Evolutionary conservation across 441 rosid species (phyloP).

Genomic region (Syzygium syzygioides): DNA sequence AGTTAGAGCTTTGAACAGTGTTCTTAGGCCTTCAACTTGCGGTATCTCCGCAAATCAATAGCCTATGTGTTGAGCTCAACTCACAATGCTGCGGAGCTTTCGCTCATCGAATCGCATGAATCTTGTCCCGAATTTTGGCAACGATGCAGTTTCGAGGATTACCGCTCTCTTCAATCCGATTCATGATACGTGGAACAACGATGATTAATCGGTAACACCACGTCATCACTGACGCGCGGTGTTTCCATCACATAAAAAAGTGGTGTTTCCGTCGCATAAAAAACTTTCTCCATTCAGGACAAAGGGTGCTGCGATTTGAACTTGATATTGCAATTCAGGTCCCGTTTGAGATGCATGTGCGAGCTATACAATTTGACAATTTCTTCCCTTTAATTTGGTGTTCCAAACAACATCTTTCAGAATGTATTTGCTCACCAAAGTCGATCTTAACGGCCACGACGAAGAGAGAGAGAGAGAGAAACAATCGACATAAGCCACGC

Average conservation of each 20-base stretch:
- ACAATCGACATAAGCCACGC: too few species aligned
- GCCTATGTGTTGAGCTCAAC: neutral
- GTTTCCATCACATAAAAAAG: neutral
- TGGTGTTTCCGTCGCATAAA: neutral
- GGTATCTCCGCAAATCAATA: neutral
- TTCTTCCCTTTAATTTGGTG: too few species aligned
- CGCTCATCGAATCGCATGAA: neutral
- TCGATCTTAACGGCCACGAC: too few species aligned
- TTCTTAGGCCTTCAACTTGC: neutral
- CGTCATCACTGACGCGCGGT: neutral
- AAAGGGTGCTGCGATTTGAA: neutral
- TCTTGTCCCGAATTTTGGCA: neutral
- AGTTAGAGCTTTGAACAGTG: neutral
- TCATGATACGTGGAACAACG: neutral
- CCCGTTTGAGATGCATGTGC: neutral
- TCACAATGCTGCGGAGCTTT: neutral
- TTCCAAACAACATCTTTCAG: too few species aligned
- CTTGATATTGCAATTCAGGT: neutral
- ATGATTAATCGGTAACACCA: neutral
- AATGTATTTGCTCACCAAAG: too few species aligned
- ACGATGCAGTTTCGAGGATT: neutral
- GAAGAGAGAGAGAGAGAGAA: too few species aligned
- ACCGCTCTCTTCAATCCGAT: neutral
- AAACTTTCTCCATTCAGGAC: neutral
- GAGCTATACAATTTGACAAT: too few species aligned